Evolutionary conservation across 2,329 filamentous ascomycete species (phyloP).

Genomic region (Diaporthe citri): DNA sequence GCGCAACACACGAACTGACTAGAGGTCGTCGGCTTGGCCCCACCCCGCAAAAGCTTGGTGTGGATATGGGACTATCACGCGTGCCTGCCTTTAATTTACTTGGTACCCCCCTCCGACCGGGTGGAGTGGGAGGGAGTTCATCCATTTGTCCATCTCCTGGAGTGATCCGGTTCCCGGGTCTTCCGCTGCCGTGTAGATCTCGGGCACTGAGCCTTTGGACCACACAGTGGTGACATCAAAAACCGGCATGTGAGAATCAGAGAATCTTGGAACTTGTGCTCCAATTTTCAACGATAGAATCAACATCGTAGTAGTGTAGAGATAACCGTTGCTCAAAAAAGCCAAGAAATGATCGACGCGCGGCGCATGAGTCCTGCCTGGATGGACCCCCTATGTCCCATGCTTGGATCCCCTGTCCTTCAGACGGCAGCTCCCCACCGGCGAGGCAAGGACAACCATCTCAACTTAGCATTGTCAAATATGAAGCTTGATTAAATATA

Average conservation of each 20-base stretch:
- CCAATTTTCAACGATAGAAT: neutral
- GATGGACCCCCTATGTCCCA: neutral
- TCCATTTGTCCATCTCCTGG: neutral
- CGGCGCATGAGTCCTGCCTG: neutral
- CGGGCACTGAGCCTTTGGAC: neutral
- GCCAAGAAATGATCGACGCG: constrained; percentile 29
- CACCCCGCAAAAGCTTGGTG: constrained; percentile 10
- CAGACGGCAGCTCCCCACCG: neutral
- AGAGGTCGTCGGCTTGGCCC: neutral
- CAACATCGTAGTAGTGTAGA: neutral
- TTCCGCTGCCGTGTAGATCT: neutral
- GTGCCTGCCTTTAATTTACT: constrained; percentile 15
- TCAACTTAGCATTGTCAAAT: neutral
- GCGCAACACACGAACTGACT: neutral
- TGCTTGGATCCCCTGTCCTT: constrained; percentile 20
- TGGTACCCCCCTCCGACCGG: neutral
- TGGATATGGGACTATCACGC: constrained; percentile 17
- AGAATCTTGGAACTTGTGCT: neutral
- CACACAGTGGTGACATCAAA: neutral
- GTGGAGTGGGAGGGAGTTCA: neutral
- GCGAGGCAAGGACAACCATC: constrained; percentile 2
- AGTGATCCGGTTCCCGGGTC: neutral
- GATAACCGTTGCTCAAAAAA: neutral
- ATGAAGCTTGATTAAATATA: constrained; percentile 23
- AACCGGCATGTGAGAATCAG: neutral